Evolutionary conservation across 2,329 filamentous ascomycete species (phyloP), one percentile per base, ranked within the genome.

Genomic region (Fusarium sp.): DNA sequence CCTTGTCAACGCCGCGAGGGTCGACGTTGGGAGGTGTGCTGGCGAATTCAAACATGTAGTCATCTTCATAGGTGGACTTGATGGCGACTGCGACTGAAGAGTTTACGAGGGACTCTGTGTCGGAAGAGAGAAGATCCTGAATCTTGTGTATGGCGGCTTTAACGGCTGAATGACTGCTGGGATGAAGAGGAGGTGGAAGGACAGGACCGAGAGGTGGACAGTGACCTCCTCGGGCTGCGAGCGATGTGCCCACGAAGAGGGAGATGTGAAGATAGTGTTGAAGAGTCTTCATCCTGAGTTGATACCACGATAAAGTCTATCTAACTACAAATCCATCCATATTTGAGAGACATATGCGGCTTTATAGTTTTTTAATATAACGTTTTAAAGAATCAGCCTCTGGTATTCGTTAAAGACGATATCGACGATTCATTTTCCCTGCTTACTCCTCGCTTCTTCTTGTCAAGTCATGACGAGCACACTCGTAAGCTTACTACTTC

Each of bases 11-110:
- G 2, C 64, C 56, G 3, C 63, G 62, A n/a, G 42, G 57, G 6
- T 67, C 64, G 2, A 67, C 28, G 0, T 58, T 53, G 4, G 63
- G 47, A 1, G 64, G 64, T 0, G 64, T 67, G 1, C 18, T 53
- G 6, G 63, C 57, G 1, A 67, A 67, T 3, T 67, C 64, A n/a
- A 62, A 15, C 10, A 67, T 9, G 13, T 49, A 49, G 1, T 67
- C 51, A 41, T 53, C 41, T 16, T 67, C 64, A 3, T 51, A n/a
- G 2, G 52, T 34, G 5, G 64, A 67, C 2, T 67, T 67, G 6
- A 67, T 30, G 2, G 40, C 64, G 0, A 63, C 28, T 6, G n/a
- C 62, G 3, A 67, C 12, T 10, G 49, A 57, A 0, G 64, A 67
- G 2, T 37, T 15, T 1, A 51, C 33, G 1, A 51, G 34, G 1